phyloP scores from a whole-genome alignment of 768 basidiomycete species.

The Mycena haematopus region DNA sequence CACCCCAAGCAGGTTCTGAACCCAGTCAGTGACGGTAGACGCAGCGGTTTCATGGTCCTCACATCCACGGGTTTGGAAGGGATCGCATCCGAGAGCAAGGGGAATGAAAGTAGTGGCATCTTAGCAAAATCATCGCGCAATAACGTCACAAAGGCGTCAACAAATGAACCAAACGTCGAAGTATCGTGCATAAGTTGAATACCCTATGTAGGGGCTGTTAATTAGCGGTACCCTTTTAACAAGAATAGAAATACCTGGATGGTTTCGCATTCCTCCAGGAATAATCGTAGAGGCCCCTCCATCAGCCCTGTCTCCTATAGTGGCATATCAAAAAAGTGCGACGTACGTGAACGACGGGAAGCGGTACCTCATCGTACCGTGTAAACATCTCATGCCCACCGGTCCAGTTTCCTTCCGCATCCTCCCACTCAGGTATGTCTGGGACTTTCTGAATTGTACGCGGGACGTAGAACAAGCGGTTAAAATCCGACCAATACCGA shows the following conservation, averaged over 20 bases:
- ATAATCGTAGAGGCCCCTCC: constrained; percentile 69
- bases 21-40: neutral
- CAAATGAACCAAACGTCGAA: constrained; percentile 70
- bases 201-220: constrained; percentile 51
- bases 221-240: neutral
- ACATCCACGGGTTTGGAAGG: constrained; percentile 52
- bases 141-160: constrained; percentile 58
- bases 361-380: constrained; percentile 59
- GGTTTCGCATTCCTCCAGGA: constrained; percentile 78
- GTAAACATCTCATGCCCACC: constrained; percentile 57
- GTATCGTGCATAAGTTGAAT: constrained; percentile 72
- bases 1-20: constrained; percentile 33
- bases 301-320: constrained; percentile 66
- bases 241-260: constrained; percentile 58
- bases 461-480: constrained; percentile 67
- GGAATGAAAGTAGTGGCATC: constrained; percentile 60
- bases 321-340: neutral
- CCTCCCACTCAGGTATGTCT: constrained; percentile 62
- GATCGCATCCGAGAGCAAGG: constrained; percentile 57
- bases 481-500: constrained; percentile 76
- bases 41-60: constrained; percentile 28
- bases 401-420: constrained; percentile 61
- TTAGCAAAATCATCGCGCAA: constrained; percentile 76
- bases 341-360: neutral
- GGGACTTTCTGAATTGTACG: constrained; percentile 70